A percentile compares a stretch with the other conserved stretches of the same genome.
Evolutionary conservation across 2,329 filamentous ascomycete species (phyloP).

Genomic region (Colletotrichum kahawae): DNA sequence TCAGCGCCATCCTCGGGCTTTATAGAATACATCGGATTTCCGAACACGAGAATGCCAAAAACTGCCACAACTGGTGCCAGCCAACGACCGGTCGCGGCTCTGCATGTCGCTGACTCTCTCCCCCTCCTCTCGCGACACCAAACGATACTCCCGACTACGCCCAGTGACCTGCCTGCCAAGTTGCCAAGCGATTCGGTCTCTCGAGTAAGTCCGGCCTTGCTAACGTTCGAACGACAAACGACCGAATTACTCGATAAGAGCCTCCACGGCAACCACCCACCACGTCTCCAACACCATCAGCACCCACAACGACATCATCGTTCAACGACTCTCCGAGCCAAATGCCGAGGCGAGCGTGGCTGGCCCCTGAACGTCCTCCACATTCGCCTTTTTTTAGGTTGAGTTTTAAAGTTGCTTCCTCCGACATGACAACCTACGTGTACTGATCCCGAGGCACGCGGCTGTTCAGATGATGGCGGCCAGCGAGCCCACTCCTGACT

Average conservation of each 20-base stretch:
- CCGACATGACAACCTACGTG: slow-evolving; percentile 16
- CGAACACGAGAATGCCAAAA: not conserved
- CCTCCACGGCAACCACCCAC: not conserved
- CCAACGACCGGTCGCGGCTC: not conserved
- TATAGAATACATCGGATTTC: not conserved
- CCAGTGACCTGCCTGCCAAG: not conserved
- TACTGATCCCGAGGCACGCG: not conserved
- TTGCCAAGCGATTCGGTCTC: not conserved
- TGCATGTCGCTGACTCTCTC: not conserved
- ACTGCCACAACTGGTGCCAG: not conserved
- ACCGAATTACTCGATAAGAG: not conserved
- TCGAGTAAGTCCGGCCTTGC: not conserved
- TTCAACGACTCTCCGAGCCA: not conserved
- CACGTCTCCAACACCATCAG: not conserved
- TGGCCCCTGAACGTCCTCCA: not conserved
- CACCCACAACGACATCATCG: not conserved
- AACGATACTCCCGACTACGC: not conserved
- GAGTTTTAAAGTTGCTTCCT: slow-evolving; percentile 3
- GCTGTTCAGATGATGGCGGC: slow-evolving; percentile 14
- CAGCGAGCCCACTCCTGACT: not conserved
- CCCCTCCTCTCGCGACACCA: not conserved
- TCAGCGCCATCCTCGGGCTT: not conserved
- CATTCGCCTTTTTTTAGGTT: not conserved
- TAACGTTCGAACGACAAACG: not conserved
- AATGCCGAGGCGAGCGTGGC: not conserved